Evolutionary conservation across 331 rosid species (phyloP).

Genomic region (Spiraea crenata): DNA sequence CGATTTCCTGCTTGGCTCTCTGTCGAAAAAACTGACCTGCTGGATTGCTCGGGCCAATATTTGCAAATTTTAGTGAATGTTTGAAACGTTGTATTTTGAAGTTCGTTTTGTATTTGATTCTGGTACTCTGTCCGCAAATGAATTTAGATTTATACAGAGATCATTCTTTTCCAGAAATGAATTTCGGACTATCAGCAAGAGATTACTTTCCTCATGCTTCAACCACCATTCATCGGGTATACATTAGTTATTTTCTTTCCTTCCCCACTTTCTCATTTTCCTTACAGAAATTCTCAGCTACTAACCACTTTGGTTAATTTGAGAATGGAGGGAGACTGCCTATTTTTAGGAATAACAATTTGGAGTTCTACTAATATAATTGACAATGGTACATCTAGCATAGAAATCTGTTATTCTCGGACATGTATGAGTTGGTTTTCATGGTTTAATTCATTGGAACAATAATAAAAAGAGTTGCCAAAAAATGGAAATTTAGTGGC

Average conservation of each 20-base stretch:
- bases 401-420: neutral
- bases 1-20: neutral
- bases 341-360: neutral
- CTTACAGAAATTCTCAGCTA: neutral
- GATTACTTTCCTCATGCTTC: neutral
- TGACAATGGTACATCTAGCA: neutral
- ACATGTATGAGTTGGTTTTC: neutral
- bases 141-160: neutral
- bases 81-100: neutral
- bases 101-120: neutral
- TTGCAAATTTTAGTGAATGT: neutral
- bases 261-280: neutral
- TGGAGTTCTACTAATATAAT: neutral
- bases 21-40: neutral
- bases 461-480: neutral
- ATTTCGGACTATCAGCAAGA: no score
- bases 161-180: neutral
- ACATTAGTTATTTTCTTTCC: neutral
- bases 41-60: neutral
- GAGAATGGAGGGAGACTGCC: neutral
- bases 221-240: no score
- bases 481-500: conserved; percentile 34
- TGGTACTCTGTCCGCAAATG: neutral
- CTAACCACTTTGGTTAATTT: neutral
- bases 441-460: neutral